These are phyloP conservation scores for Pleurostoma richardsiae DNA, from an alignment of 2,329 filamentous ascomycete genomes.

Conservation along the genomic window DNA sequence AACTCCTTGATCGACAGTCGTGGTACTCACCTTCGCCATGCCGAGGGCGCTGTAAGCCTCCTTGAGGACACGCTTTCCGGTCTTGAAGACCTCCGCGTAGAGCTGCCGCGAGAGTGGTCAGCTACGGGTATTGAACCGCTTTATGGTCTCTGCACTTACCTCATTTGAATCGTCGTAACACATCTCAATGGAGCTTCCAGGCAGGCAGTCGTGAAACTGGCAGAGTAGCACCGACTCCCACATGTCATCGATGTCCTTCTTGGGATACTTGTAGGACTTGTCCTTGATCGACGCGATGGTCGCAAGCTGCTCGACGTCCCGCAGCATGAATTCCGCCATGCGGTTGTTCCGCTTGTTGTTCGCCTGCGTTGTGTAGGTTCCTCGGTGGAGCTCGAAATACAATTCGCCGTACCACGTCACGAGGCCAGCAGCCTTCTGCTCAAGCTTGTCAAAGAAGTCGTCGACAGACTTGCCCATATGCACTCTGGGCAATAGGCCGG, in stretches of 20 bases:
- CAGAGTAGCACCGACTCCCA: slow-evolving; percentile 91
- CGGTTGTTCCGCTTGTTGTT: slow-evolving; percentile 97
- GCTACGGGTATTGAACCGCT: no score
- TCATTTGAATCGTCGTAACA: slow-evolving; percentile 94
- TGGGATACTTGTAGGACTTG: slow-evolving; percentile 80
- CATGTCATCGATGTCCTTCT: slow-evolving; percentile 89
- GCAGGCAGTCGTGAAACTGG: slow-evolving; percentile 96
- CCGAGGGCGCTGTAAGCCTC: slow-evolving; percentile 66
- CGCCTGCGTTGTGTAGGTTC: slow-evolving; percentile 94
- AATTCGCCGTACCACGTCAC: slow-evolving; percentile 98
- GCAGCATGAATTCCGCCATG: slow-evolving; percentile 75
- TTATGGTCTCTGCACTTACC: slow-evolving; percentile 29
- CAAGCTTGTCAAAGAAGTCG: slow-evolving; percentile 84
- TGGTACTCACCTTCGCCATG: slow-evolving; percentile 40
- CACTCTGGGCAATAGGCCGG: slow-evolving; percentile 77
- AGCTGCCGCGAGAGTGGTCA: slow-evolving; percentile 37
- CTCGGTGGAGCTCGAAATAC: slow-evolving; percentile 95
- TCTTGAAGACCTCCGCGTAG: slow-evolving; percentile 78
- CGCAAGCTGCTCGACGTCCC: slow-evolving; percentile 82
- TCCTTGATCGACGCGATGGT: slow-evolving; percentile 76
- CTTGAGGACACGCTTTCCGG: slow-evolving; percentile 65
- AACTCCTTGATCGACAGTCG: slow-evolving; percentile 42
- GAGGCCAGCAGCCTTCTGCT: slow-evolving; percentile 72
- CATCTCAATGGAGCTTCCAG: slow-evolving; percentile 94
- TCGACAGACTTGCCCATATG: slow-evolving; percentile 89